Conservation (phyloP, 2,329 filamentous ascomycete species). For the Pyrenophora seminiperda region DNA sequence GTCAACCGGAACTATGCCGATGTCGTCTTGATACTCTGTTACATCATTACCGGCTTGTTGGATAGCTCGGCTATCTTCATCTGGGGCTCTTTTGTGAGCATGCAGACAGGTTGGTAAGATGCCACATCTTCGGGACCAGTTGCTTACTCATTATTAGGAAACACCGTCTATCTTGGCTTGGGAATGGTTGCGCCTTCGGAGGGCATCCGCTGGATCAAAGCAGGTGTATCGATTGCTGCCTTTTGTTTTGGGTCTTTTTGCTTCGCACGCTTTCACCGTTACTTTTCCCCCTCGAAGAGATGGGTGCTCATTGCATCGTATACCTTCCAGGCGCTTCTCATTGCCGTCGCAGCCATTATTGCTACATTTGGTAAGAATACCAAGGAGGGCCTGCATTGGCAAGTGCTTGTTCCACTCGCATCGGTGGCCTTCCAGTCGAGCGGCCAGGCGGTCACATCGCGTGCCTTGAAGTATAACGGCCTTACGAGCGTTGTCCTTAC, state of each 20-base stretch:
- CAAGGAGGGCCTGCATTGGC: constrained; percentile 51
- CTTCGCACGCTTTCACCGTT: constrained; percentile 71
- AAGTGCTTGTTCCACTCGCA: constrained; percentile 68
- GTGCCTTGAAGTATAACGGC: constrained; percentile 70
- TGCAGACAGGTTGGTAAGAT: constrained; percentile 71
- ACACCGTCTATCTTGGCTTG: constrained; percentile 79
- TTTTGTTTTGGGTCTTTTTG: constrained; percentile 75
- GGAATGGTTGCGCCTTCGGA: constrained; percentile 66
- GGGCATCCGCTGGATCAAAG: constrained; percentile 69
- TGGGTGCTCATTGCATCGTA: constrained; percentile 64
- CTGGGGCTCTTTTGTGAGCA: constrained; percentile 81
- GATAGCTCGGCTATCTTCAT: constrained; percentile 77
- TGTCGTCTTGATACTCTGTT: constrained; percentile 71
- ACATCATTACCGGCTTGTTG: constrained; percentile 76
- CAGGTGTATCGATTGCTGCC: constrained; percentile 68
- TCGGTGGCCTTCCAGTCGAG: constrained; percentile 77
- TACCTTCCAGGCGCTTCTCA: constrained; percentile 49
- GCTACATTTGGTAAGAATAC: constrained; percentile 49
- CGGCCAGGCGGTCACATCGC: constrained; percentile 76
- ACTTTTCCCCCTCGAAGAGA: constrained; percentile 64
- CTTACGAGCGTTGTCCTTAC: constrained; percentile 81
- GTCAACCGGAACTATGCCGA: constrained; percentile 69
- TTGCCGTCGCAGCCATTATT: constrained; percentile 51
- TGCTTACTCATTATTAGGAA: constrained; percentile 53
- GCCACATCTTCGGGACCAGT: background rate